Evolutionary conservation across 164 flowering plant species (phyloP), one percentile per base, ranked within the genome.

Genomic region (Chloranthus sessilifolius): DNA sequence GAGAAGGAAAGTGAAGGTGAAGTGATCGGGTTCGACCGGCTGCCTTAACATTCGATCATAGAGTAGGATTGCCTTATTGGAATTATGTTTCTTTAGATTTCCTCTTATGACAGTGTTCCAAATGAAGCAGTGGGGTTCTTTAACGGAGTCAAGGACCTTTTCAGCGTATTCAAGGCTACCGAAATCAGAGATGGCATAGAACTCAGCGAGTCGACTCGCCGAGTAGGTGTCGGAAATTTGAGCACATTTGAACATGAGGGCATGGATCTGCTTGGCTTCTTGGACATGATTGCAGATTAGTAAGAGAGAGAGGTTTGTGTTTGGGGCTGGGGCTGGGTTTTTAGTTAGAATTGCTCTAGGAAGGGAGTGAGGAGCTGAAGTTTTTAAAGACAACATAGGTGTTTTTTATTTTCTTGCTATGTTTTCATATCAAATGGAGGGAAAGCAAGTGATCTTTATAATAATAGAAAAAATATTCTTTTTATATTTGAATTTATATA

Each of bases 1-100:
- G 34, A 58, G 55, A 1, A 49, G 49, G 22, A 50, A 58, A 0
- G 62, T 58, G 41, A 58, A 58, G 30, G 55, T 58, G 62, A 39
- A 58, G 42, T 40, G 41, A 34, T 58, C 42, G 1, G 62, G 55
- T 19, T 30, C 21, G 31, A 42, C 14, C n/a, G 39, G 21, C 5
- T 14, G 1, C 4, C 11, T 31, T 23, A 50, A 17, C 62, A 58
- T 58, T 19, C 22, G 33, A 15, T 7, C 25, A 29, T 49, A 58
- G 23, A 58, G 49, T 4, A 19, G 24, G 35, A 58, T 33, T 4
- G 62, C 27, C 6, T 41, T 40, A n/a, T n/a, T 14, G 31, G 62
- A 47, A 12, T 50, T 21, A 3, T 31, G 24, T 17, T 31, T 50
- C 47, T 22, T 50, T 11, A 58, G 55, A 27, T 58, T 15, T n/a